Conservation (phyloP, 352 stramenopile genomes). For the Hyaloperonospora arabidopsidis region DNA sequence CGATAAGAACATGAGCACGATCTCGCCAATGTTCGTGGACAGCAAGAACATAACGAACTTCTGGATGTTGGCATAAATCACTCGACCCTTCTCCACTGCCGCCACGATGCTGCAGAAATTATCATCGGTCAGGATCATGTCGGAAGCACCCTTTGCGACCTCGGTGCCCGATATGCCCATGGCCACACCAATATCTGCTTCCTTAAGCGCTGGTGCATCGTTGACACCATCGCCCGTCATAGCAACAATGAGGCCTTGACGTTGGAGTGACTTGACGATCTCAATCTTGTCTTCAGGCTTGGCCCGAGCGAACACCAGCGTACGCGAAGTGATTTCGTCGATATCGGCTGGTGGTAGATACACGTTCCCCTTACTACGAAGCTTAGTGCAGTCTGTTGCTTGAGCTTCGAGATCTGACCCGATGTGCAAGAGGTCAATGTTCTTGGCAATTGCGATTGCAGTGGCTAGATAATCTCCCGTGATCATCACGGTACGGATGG, state of each 20-base stretch:
- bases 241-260: constrained; percentile 82
- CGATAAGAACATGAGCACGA: constrained; percentile 77
- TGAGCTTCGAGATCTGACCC: constrained; percentile 46
- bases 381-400: constrained; percentile 68
- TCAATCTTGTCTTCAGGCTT: constrained; percentile 94
- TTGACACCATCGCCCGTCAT: constrained; percentile 98
- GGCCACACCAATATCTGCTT: constrained; percentile 92
- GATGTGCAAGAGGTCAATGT: constrained; percentile 88
- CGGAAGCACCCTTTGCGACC: constrained; percentile 96
- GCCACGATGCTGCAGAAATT: constrained; percentile 98
- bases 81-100: constrained; percentile 92
- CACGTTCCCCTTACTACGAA: constrained; percentile 40
- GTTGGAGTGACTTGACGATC: constrained; percentile 93
- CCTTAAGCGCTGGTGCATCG: constrained; percentile 95
- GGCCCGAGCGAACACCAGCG: constrained; percentile 91
- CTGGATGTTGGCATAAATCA: constrained; percentile 97
- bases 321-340: constrained; percentile 78
- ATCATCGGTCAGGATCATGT: constrained; percentile 98
- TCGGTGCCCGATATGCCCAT: constrained; percentile 97
- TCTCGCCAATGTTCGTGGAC: constrained; percentile 94
- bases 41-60: constrained; percentile 98
- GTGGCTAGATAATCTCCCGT: constrained; percentile 94
- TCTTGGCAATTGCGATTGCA: constrained; percentile 88
- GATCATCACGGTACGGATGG: constrained; percentile 87
- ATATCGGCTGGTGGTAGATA: constrained; percentile 72